These are phyloP conservation scores for Plasmopara muralis DNA, from an alignment of 352 stramenopile species.

Conservation along the genomic window DNA sequence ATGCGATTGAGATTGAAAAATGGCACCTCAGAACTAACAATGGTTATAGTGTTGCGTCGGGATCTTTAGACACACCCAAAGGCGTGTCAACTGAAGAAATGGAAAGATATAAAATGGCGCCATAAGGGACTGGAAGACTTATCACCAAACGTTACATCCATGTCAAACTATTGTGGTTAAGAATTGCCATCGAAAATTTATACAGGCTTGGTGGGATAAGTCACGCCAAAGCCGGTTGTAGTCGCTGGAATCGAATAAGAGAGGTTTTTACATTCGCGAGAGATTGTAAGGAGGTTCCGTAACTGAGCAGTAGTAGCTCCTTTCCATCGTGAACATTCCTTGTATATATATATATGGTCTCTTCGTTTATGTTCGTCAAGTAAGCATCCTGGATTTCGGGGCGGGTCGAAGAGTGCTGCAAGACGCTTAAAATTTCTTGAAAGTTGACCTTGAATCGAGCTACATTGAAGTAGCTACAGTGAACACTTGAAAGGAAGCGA, in stretches of 20 bases:
- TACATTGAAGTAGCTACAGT: neutral
- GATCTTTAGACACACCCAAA: conserved; percentile 1
- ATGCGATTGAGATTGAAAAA: conserved; percentile 5
- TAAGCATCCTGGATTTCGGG: neutral
- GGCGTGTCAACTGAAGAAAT: conserved; percentile 7
- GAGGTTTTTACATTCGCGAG: neutral
- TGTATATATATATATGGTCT: conserved; percentile 2
- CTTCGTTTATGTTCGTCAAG: conserved; percentile 6
- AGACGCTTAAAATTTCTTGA: neutral
- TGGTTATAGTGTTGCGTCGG: neutral
- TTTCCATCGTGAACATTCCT: conserved; percentile 3
- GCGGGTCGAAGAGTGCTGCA: neutral
- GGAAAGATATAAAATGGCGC: neutral
- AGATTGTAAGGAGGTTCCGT: neutral
- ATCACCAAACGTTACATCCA: neutral
- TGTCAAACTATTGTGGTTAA: conserved; percentile 8
- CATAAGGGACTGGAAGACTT: neutral
- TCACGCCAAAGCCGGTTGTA: neutral
- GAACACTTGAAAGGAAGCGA: neutral
- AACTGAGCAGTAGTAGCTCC: conserved; percentile 2
- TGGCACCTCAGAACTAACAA: conserved; percentile 1
- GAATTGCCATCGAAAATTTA: neutral
- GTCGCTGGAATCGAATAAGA: neutral
- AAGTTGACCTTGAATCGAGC: neutral
- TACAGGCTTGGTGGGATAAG: neutral